Conservation (phyloP, 2,329 filamentous ascomycete species). For the Trichoderma sp. region DNA sequence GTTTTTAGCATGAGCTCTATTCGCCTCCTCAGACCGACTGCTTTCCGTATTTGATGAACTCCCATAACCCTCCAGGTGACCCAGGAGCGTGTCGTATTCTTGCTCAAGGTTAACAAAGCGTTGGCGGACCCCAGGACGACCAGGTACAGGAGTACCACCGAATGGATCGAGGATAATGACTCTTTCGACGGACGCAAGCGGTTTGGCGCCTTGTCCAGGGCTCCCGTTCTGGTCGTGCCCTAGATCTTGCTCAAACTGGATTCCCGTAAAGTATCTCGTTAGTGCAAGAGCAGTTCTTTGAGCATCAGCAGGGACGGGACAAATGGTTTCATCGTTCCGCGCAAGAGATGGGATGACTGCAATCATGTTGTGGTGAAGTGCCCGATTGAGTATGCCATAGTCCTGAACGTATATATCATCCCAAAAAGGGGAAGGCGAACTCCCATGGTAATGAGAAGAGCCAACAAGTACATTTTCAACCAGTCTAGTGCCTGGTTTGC, state of each 20-base stretch:
- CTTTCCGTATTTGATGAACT: conserved; percentile 31
- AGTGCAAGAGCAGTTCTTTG: conserved; percentile 71
- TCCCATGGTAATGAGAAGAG: background rate
- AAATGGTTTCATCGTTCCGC: conserved; percentile 39
- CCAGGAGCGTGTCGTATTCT: conserved; percentile 69
- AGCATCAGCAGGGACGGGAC: conserved; percentile 41
- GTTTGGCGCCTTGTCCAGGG: conserved; percentile 34
- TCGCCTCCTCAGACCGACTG: conserved; percentile 29
- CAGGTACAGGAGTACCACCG: conserved; percentile 73
- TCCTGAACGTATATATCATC: conserved; percentile 33
- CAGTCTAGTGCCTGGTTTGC: conserved; percentile 64
- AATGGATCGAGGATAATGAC: conserved; percentile 85
- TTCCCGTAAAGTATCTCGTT: conserved; percentile 69
- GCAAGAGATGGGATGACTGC: conserved; percentile 43
- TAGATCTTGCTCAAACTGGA: conserved; percentile 43
- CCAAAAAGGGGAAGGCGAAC: conserved; percentile 24
- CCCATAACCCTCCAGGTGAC: conserved; percentile 50
- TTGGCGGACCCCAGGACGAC: conserved; percentile 36
- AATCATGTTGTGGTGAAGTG: conserved; percentile 33
- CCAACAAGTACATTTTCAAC: conserved; percentile 48
- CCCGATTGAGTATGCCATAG: conserved; percentile 31
- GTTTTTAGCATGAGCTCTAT: conserved; percentile 60
- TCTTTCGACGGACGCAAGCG: conserved; percentile 68
- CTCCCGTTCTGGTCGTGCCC: background rate
- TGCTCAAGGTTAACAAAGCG: conserved; percentile 89